These are phyloP conservation scores for Plasmodium fragile DNA, from an alignment of 169 alveolate species.

Conservation along the genomic window DNA sequence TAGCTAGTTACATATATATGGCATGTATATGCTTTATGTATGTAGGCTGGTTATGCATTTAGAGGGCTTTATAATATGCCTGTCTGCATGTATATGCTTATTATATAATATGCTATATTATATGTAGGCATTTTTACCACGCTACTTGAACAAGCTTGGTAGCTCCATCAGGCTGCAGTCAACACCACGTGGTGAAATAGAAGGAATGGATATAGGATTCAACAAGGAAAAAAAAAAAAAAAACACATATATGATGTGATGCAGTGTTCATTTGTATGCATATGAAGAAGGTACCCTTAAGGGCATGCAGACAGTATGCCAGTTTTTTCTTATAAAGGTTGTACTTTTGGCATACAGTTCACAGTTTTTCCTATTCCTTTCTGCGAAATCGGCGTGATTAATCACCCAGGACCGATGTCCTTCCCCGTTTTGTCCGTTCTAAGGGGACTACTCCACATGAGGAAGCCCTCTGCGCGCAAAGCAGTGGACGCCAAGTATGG, in stretches of 20 bases:
- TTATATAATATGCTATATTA: neutral
- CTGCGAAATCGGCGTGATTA: neutral
- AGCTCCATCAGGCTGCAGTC: neutral
- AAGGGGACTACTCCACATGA: neutral
- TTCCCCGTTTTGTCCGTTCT: neutral
- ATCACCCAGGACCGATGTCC: neutral
- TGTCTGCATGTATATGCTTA: neutral
- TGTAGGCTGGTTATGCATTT: neutral
- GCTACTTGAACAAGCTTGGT: neutral
- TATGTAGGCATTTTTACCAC: neutral
- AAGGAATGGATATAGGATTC: neutral
- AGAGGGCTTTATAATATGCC: neutral
- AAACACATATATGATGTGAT: neutral
- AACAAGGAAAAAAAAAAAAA: neutral
- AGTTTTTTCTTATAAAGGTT: neutral
- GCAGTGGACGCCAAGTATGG: neutral
- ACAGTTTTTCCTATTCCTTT: neutral
- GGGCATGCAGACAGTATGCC: neutral
- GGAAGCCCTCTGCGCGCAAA: neutral
- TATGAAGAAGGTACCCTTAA: neutral
- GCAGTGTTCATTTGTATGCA: neutral
- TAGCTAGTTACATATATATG: neutral
- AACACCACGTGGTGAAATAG: neutral
- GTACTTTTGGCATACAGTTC: neutral
- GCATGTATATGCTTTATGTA: neutral